A percentile compares a stretch with the other conserved stretches of the same genome.
phyloP scores from a whole-genome alignment of 441 rosid species.

The Pelargonium fulgidum region DNA sequence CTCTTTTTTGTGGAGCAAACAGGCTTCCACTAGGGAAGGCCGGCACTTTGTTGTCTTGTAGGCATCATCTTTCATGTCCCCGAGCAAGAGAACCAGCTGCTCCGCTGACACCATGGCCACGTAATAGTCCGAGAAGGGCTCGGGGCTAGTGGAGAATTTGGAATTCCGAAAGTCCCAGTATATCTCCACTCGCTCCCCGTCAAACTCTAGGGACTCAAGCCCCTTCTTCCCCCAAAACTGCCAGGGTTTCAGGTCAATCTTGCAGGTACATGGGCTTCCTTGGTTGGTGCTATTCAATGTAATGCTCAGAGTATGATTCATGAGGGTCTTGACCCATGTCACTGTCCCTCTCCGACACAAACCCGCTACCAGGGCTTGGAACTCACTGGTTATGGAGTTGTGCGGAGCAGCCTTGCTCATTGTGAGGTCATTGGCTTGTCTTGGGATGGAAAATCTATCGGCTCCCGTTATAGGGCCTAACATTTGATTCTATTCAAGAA shows the following conservation, averaged over 20 bases:
- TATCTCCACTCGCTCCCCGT: conserved; percentile 37
- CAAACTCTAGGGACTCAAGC: conserved; percentile 47
- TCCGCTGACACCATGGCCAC: conserved; percentile 47
- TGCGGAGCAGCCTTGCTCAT: too few relatives aligned
- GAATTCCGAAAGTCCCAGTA: conserved; percentile 73
- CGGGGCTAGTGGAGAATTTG: conserved; percentile 48
- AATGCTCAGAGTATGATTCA: too few relatives aligned
- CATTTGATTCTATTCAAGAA: too few relatives aligned
- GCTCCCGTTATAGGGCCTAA: too few relatives aligned
- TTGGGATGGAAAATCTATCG: too few relatives aligned
- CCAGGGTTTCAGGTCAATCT: conserved; percentile 59
- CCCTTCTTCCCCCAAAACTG: conserved; percentile 76
- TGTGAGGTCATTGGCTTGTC: too few relatives aligned
- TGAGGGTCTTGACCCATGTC: too few relatives aligned
- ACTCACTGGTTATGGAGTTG: too few relatives aligned
- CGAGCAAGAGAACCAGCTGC: conserved; percentile 46
- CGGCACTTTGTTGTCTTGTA: conserved; percentile 46
- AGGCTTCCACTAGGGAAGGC: conserved; percentile 41
- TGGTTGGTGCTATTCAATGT: too few relatives aligned
- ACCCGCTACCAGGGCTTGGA: too few relatives aligned
- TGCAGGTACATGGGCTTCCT: conserved; percentile 24
- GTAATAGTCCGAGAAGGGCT: conserved; percentile 58
- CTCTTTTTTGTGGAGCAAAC: conserved; percentile 66
- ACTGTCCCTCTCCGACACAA: too few relatives aligned
- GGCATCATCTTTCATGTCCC: conserved; percentile 57